Evolutionary conservation across 2,329 filamentous ascomycete genomes (phyloP).

Genomic region (Diaporthe helianthi): DNA sequence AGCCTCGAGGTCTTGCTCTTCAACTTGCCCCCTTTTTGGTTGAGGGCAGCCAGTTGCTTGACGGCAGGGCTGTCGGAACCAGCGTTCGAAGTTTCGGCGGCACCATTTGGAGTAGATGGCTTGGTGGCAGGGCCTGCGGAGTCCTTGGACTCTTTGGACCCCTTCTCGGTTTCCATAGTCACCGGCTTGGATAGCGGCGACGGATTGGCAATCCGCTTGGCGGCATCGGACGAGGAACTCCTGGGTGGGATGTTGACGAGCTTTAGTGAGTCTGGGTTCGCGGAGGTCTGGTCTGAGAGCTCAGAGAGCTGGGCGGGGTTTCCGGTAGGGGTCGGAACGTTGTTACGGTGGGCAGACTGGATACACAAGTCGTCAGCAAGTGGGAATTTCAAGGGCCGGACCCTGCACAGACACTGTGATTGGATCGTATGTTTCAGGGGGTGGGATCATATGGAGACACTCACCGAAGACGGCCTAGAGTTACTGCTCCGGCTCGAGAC

Average conservation of each 20-base stretch:
- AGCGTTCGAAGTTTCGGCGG: conserved; percentile 39
- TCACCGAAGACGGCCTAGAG: conserved; percentile 72
- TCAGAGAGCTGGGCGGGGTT: conserved; percentile 59
- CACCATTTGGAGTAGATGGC: conserved; percentile 32
- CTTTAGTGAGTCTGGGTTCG: conserved; percentile 61
- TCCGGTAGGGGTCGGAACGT: conserved; percentile 57
- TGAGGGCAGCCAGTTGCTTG: conserved; percentile 85
- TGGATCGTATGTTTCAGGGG: conserved; percentile 47
- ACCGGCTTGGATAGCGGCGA: conserved; percentile 78
- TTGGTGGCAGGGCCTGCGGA: conserved; percentile 42
- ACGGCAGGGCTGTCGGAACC: conserved; percentile 73
- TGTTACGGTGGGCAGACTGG: conserved; percentile 67
- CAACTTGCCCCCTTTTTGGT: conserved; percentile 77
- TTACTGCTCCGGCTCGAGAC: conserved; percentile 63
- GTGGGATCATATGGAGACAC: conserved; percentile 45
- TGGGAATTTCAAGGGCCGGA: conserved; percentile 34
- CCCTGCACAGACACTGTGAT: conserved; percentile 44
- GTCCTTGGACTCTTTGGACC: conserved; percentile 48
- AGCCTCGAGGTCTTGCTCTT: conserved; percentile 88
- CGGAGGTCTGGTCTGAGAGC: conserved; percentile 52
- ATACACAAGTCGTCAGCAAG: conserved; percentile 56
- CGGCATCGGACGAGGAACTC: conserved; percentile 69
- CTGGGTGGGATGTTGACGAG: conserved; percentile 66
- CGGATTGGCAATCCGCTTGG: conserved; percentile 70
- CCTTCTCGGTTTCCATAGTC: conserved; percentile 64